These are phyloP conservation scores for Micractinium conductrix DNA, from an alignment of 139 green algal genomes.

Conservation along the genomic window DNA sequence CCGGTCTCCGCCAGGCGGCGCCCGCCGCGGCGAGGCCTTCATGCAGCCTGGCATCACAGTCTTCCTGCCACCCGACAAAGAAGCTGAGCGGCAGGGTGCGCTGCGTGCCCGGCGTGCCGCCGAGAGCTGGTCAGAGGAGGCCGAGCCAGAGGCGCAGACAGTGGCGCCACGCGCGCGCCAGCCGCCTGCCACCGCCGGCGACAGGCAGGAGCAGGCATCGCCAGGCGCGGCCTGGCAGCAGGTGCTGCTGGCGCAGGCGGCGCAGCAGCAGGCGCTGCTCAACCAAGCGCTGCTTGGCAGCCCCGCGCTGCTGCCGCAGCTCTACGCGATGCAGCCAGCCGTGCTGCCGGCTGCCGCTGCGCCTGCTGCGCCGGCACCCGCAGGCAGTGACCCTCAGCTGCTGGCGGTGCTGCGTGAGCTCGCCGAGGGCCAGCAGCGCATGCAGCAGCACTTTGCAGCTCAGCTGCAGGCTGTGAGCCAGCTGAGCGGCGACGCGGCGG, in stretches of 20 bases:
- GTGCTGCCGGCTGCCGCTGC: neutral
- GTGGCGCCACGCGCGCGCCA: neutral
- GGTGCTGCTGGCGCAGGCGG: constrained; percentile 3
- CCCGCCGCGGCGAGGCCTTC: constrained; percentile 18
- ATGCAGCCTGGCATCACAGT: constrained; percentile 22
- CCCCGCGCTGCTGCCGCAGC: neutral
- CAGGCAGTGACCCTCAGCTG: neutral
- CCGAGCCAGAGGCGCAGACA: constrained; percentile 1
- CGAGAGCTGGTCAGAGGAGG: neutral
- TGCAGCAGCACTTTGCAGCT: neutral
- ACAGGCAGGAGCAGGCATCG: too few relatives aligned
- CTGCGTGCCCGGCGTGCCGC: neutral
- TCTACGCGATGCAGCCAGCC: neutral
- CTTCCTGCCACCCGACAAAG: constrained; percentile 28
- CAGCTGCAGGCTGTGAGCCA: neutral
- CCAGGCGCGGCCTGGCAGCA: neutral
- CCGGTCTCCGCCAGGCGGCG: neutral
- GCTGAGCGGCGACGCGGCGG: neutral
- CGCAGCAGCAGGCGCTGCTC: constrained; percentile 19
- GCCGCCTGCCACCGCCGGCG: neutral
- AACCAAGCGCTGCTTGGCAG: neutral
- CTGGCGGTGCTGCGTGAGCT: constrained; percentile 14
- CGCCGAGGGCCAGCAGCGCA: constrained; percentile 6
- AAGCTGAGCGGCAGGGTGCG: neutral
- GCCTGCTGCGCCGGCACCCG: neutral